These are phyloP conservation scores for Prunus kanzakura DNA, from an alignment of 306 rosid species.

Conservation along the genomic window DNA sequence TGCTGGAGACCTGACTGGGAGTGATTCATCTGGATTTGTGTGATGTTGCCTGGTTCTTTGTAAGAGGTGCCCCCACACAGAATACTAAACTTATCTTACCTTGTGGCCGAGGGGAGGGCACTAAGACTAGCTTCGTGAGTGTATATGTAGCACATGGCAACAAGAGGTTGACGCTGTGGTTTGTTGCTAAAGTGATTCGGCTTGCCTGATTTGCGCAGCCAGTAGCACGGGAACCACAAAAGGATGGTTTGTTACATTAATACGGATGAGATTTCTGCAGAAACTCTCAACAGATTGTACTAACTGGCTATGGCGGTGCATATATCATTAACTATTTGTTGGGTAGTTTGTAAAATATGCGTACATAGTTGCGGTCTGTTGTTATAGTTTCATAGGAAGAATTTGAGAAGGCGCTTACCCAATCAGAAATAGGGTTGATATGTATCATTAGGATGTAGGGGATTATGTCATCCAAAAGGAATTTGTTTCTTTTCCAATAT, in stretches of 20 bases:
- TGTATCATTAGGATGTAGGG: neutral
- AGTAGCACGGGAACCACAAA: neutral
- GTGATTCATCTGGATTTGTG: slow-evolving; percentile 29
- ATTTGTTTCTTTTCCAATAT: neutral
- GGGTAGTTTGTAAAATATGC: neutral
- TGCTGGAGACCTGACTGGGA: slow-evolving; percentile 30
- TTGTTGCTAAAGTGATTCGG: neutral
- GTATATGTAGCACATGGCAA: neutral
- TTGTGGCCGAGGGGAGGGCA: neutral
- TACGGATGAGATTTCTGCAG: neutral
- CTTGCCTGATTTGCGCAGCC: neutral
- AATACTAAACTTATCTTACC: neutral
- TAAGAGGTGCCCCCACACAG: slow-evolving; percentile 11
- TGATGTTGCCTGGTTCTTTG: slow-evolving; percentile 15
- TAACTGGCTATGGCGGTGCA: neutral
- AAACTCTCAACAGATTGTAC: slow-evolving; percentile 4
- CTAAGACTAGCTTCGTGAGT: neutral
- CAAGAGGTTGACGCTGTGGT: neutral
- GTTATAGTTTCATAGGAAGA: neutral
- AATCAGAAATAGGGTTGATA: neutral
- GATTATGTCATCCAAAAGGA: slow-evolving; percentile 2
- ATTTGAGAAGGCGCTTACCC: neutral
- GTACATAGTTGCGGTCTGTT: neutral
- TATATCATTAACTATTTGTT: neutral
- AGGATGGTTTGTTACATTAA: neutral